phyloP scores from a whole-genome alignment of 306 rosid species.

The Calophaca sinica region DNA sequence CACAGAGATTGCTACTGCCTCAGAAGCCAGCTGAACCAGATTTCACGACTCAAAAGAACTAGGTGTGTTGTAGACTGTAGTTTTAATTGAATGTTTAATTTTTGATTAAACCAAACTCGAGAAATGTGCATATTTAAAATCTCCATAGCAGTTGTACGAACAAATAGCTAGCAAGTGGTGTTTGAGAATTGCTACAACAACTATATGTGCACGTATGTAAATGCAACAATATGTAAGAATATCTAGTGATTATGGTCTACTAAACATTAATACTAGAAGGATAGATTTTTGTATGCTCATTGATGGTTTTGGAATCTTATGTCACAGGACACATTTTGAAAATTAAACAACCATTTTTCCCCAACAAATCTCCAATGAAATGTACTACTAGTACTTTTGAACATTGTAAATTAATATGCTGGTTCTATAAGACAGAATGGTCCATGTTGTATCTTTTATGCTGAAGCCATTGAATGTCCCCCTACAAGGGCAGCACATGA shows the following conservation, averaged over 20 bases:
- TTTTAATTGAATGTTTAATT: background rate
- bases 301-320: constrained; percentile 1
- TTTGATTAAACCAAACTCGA: background rate
- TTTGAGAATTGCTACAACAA: constrained; percentile 25
- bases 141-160: background rate
- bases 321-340: background rate
- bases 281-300: background rate
- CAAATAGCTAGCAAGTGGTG: background rate
- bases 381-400: no score
- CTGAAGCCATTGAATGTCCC: no score
- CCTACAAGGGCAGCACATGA: no score
- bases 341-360: no score
- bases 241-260: background rate
- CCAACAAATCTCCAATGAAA: no score
- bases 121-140: constrained; percentile 18
- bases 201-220: background rate
- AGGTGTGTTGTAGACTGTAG: background rate
- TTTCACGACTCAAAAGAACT: constrained; percentile 49
- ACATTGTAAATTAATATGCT: no score
- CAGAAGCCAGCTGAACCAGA: constrained; percentile 75
- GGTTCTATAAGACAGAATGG: no score
- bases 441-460: no score
- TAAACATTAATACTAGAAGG: background rate
- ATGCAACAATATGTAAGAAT: constrained; percentile 1
- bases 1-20: constrained; percentile 42